Evolutionary conservation across 257 asterid genomes (phyloP).

Genomic region (Perilla frutescens): DNA sequence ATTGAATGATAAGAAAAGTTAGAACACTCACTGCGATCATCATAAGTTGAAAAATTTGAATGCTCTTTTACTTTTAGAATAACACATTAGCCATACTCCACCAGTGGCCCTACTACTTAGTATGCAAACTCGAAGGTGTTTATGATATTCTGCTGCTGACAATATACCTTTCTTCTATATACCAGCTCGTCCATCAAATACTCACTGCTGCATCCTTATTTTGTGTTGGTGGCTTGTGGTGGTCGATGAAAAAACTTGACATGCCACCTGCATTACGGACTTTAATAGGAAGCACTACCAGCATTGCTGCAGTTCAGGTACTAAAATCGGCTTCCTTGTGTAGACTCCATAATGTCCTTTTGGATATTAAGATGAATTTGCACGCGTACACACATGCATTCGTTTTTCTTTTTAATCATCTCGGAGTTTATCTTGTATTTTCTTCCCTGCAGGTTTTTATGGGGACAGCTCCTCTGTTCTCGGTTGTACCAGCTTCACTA

Average conservation of each 20-base stretch:
- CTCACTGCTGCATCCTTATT: conserved; percentile 75
- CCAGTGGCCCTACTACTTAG: neutral
- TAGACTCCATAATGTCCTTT: neutral
- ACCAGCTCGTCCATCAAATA: conserved; percentile 74
- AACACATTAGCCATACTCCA: neutral
- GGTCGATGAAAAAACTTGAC: conserved; percentile 63
- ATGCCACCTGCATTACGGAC: conserved; percentile 71
- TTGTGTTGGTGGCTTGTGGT: conserved; percentile 74
- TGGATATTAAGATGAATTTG: no score
- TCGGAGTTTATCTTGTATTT: neutral
- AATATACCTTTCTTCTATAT: neutral
- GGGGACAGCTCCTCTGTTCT: conserved; percentile 72
- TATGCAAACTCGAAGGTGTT: conserved; percentile 13
- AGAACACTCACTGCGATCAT: neutral
- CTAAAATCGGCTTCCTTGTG: conserved; percentile 23
- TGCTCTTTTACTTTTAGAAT: conserved; percentile 13
- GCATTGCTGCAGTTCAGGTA: conserved; percentile 89
- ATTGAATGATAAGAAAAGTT: conserved; percentile 17
- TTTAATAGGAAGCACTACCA: conserved; percentile 62
- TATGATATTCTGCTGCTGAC: conserved; percentile 27
- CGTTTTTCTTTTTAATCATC: neutral
- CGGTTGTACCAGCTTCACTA: conserved; percentile 68
- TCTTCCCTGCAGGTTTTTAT: conserved; percentile 59
- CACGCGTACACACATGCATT: no score
- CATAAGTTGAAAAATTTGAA: neutral